Evolutionary conservation across 345 rosid genomes (phyloP).

Genomic region (Angophora floribunda): DNA sequence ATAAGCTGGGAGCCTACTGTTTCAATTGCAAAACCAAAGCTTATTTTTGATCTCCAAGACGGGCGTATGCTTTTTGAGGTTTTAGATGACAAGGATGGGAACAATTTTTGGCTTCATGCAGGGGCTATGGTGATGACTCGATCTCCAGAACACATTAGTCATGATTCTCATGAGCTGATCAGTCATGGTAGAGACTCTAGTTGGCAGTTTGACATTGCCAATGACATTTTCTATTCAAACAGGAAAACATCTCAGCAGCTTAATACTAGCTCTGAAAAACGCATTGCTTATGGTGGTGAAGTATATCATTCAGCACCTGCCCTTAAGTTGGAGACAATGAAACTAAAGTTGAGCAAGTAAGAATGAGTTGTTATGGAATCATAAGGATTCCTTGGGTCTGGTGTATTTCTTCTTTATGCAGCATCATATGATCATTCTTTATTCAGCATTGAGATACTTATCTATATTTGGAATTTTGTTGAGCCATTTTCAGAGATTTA

Average conservation of each 20-base stretch:
- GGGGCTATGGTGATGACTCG: constrained; percentile 84
- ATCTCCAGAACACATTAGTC: constrained; percentile 31
- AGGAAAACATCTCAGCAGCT: constrained; percentile 82
- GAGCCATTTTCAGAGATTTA: neutral
- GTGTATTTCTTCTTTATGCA: neutral
- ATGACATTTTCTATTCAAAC: constrained; percentile 85
- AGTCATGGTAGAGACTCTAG: constrained; percentile 41
- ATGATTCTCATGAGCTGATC: constrained; percentile 29
- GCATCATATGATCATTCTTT: neutral
- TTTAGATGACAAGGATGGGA: constrained; percentile 53
- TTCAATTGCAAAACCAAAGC: constrained; percentile 45
- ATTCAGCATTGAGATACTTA: neutral
- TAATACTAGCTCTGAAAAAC: constrained; percentile 70
- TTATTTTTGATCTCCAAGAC: constrained; percentile 90
- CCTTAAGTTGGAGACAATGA: constrained; percentile 85
- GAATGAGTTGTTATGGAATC: constrained; percentile 7
- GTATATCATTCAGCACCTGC: constrained; percentile 95
- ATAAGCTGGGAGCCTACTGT: constrained; percentile 72
- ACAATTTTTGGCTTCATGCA: constrained; percentile 69
- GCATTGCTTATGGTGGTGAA: constrained; percentile 61
- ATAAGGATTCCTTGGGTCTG: neutral
- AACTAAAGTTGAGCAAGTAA: constrained; percentile 95
- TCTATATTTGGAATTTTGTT: neutral
- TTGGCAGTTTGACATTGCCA: constrained; percentile 90
- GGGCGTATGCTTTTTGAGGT: constrained; percentile 92